A percentile compares a stretch with the other conserved stretches of the same genome.
Conservation (phyloP, 768 basidiomycete species). For the Xerocomus brunneocitrinus region DNA sequence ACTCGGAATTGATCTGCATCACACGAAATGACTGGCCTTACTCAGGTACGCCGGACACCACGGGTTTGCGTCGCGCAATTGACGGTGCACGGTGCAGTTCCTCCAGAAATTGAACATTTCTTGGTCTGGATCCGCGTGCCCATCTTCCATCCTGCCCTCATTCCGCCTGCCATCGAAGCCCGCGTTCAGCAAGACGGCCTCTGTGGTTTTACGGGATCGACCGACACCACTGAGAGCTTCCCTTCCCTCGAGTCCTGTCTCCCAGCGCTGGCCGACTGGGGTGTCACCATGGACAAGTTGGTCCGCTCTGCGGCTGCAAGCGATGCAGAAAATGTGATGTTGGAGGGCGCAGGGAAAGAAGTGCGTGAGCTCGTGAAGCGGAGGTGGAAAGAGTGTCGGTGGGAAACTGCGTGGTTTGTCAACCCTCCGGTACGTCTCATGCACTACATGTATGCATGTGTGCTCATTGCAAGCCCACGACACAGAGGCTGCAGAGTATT, state of each 20-base stretch:
- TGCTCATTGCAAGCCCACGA: neutral
- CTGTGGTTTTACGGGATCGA: constrained; percentile 73
- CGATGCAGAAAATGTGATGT: constrained; percentile 47
- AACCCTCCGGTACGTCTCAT: constrained; percentile 68
- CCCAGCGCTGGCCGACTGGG: constrained; percentile 67
- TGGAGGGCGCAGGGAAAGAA: constrained; percentile 50
- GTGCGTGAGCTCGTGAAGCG: constrained; percentile 59
- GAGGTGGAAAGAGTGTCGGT: constrained; percentile 66
- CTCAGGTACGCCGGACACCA: constrained; percentile 46
- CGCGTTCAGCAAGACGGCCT: constrained; percentile 73
- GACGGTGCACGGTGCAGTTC: constrained; percentile 40
- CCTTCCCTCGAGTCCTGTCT: constrained; percentile 54
- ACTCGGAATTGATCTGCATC: constrained; percentile 55
- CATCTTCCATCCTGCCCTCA: constrained; percentile 57
- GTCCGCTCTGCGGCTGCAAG: constrained; percentile 48
- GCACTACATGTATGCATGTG: neutral
- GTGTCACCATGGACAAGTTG: constrained; percentile 57
- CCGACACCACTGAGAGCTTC: constrained; percentile 53
- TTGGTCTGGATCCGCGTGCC: constrained; percentile 77
- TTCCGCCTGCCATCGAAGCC: constrained; percentile 45
- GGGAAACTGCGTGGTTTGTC: constrained; percentile 92
- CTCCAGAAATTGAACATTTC: constrained; percentile 66
- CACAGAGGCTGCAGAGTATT: constrained; percentile 76
- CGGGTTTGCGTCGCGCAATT: neutral
- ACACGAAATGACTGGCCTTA: constrained; percentile 89